Evolutionary conservation across 1,284 basidiomycete genomes (phyloP), one percentile per base, ranked within the genome.

Genomic region (Trametes sp.): DNA sequence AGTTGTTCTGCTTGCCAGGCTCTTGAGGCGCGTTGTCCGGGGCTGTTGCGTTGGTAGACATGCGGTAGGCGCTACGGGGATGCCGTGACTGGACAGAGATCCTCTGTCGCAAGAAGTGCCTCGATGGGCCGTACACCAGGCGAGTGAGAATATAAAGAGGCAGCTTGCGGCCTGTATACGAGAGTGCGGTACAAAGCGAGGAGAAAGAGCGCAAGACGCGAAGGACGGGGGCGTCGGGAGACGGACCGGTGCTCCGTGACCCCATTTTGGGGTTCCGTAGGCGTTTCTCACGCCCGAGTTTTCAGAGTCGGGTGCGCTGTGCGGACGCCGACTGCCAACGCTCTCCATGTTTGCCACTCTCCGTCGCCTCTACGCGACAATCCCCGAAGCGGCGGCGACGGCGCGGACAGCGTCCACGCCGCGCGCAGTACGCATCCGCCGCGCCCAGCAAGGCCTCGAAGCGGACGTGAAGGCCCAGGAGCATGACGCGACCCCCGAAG

Each of bases 351-450:
- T 67, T 46, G 61, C 63, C 33, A 58, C 75, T 56, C 72, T 82
- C 51, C 79, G 80, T 56, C 81, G 85, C 48, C 72, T 80, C 44
- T 89, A 88, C 74, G 78, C 83, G 24, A 84, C 84, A 29, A 67
- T 83, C 38, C 75, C 80, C 1, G 75, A 80, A 9, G 73, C 76
- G 19, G 87, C 88, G 14, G 81, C 82, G 0, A 75, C 75, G 51
- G 89, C 90, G 5, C 80, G 88, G 46, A 88, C 87, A 26, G 81
- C 84, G 7, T 92, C 90, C 0, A 84, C 89, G 0, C 90, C 90
- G 2, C 81, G 86, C 44, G 88, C 89, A 35, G 89, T 92, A 46
- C 87, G 88, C 57, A 79, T 84, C n/a, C 87, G 90, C 54, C 86
- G 89, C 59, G 78, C 81, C 52, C 84, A 84, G 72, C 84, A 70